Evolutionary conservation across 495 filamentous ascomycete species (phyloP).

Genomic region (Xylaria longipes): DNA sequence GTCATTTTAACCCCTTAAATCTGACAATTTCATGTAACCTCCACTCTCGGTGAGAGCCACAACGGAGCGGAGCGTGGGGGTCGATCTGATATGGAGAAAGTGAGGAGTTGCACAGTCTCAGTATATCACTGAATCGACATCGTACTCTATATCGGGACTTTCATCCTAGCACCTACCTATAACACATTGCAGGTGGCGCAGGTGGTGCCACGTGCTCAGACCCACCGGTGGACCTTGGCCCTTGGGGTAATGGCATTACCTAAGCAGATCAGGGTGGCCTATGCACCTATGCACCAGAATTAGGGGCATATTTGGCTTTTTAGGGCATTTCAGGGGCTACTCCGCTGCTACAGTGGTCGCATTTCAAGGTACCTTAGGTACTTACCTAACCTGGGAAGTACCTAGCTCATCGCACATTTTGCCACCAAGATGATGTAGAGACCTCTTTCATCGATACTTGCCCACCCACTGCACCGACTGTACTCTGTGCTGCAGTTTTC

Average conservation of each 20-base stretch:
- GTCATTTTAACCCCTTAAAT: too few species aligned
- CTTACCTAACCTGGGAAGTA: not conserved
- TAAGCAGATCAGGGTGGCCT: not conserved
- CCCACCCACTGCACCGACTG: too few species aligned
- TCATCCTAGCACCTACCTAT: too few species aligned
- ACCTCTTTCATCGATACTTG: constrained; percentile 17
- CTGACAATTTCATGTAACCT: too few species aligned
- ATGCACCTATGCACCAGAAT: not conserved
- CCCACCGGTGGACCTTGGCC: too few species aligned
- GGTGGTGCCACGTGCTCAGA: not conserved
- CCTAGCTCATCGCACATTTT: constrained; percentile 2
- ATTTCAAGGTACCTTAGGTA: not conserved
- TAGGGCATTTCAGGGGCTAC: not conserved
- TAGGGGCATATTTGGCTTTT: not conserved
- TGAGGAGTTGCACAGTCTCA: not conserved
- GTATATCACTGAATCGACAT: not conserved
- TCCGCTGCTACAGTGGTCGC: not conserved
- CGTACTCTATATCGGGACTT: not conserved
- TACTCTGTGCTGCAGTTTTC: too few species aligned
- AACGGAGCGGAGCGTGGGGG: too few species aligned
- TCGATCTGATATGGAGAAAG: not conserved
- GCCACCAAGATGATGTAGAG: not conserved
- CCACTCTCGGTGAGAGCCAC: too few species aligned
- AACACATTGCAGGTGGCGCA: not conserved
- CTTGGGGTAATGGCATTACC: not conserved